Evolutionary conservation across 2,329 filamentous ascomycete genomes (phyloP).

Genomic region (Fusarium domesticum): DNA sequence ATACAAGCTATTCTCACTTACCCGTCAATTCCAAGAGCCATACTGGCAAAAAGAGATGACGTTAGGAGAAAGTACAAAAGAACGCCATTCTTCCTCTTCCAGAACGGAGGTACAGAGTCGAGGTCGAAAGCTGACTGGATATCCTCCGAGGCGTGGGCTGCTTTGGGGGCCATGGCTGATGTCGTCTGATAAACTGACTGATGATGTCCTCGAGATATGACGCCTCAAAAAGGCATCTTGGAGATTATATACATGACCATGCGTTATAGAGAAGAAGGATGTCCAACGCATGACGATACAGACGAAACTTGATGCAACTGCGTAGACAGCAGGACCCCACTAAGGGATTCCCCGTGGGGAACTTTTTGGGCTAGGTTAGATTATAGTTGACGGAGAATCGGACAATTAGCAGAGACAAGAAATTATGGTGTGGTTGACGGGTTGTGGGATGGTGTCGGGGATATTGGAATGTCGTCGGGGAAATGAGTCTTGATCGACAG

Average conservation of each 20-base stretch:
- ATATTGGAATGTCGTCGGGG: slow-evolving; percentile 6
- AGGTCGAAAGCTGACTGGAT: slow-evolving; percentile 34
- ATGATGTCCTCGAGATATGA: neutral
- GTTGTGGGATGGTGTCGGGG: too few species aligned
- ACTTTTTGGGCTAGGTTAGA: too few species aligned
- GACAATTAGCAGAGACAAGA: too few species aligned
- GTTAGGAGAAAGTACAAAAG: slow-evolving; percentile 43
- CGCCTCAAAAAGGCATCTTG: neutral
- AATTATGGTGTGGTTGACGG: too few species aligned
- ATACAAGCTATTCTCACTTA: slow-evolving; percentile 20
- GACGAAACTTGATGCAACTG: too few species aligned
- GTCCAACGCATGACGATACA: too few species aligned
- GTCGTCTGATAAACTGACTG: neutral
- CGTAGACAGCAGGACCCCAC: too few species aligned
- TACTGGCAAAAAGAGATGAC: slow-evolving; percentile 41
- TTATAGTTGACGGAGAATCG: slow-evolving; percentile 16
- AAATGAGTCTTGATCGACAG: neutral
- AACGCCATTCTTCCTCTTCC: slow-evolving; percentile 40
- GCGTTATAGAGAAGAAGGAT: neutral
- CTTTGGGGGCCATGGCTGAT: slow-evolving; percentile 33
- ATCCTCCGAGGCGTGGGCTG: slow-evolving; percentile 31
- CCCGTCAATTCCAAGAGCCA: slow-evolving; percentile 42
- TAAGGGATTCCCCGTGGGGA: slow-evolving; percentile 21
- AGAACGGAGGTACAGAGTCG: slow-evolving; percentile 33
- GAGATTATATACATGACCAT: slow-evolving; percentile 13